Evolutionary conservation across 352 stramenopile species (phyloP).

Genomic region (Pelagophyceae sp.): DNA sequence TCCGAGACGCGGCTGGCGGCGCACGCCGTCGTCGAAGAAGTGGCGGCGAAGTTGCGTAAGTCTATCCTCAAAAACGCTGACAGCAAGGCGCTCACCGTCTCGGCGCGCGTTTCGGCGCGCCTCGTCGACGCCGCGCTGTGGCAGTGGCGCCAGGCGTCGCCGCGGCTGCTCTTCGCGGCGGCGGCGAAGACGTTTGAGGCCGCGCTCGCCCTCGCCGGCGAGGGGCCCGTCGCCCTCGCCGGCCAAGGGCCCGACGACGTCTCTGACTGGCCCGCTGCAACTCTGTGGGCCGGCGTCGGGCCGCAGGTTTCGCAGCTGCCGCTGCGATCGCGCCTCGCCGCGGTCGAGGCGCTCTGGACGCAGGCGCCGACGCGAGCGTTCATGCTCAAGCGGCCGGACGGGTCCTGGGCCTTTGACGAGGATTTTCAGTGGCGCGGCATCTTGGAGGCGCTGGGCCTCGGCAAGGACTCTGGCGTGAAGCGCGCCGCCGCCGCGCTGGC

Average conservation of each 20-base stretch:
- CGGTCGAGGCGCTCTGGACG: not conserved
- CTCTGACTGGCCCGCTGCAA: too few relatives aligned
- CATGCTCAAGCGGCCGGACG: not conserved
- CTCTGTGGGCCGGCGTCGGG: too few relatives aligned
- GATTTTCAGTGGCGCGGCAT: not conserved
- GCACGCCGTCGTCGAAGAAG: too few relatives aligned
- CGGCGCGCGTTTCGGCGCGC: too few relatives aligned
- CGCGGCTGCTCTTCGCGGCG: too few relatives aligned
- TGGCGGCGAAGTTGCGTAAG: too few relatives aligned
- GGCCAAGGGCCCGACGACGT: too few relatives aligned
- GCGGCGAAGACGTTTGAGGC: not conserved
- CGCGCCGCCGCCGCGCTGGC: not conserved
- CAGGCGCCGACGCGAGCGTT: not conserved
- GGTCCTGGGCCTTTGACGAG: not conserved
- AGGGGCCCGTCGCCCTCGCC: not conserved
- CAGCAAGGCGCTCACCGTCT: too few relatives aligned
- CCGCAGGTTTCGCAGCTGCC: too few relatives aligned
- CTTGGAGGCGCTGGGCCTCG: not conserved
- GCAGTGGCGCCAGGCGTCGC: not conserved
- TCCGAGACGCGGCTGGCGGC: too few relatives aligned
- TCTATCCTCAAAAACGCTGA: too few relatives aligned
- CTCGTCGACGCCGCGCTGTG: not conserved
- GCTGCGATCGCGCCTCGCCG: not conserved
- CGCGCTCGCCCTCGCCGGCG: not conserved
- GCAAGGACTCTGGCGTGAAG: not conserved